phyloP scores from a whole-genome alignment of 345 rosid genomes.

The Eucalyptus virginea region DNA sequence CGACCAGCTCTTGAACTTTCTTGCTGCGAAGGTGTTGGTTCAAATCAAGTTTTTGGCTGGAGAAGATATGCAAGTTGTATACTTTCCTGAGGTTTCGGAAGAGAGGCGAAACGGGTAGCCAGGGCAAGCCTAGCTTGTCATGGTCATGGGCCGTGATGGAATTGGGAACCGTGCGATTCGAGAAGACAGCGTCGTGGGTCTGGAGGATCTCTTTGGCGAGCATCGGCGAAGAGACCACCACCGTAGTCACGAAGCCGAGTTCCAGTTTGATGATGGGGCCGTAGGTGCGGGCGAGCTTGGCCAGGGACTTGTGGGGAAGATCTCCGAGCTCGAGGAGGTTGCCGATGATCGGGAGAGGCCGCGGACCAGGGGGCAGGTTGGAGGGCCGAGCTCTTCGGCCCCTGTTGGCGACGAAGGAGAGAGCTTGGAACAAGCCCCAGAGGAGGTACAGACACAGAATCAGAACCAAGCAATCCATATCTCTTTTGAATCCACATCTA shows the following conservation, averaged over 20 bases:
- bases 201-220: conserved; percentile 30
- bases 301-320: conserved; percentile 14
- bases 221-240: conserved; percentile 17
- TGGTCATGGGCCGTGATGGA: conserved; percentile 10
- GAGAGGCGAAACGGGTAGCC: conserved; percentile 15
- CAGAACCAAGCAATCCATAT: background rate
- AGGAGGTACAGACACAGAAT: background rate
- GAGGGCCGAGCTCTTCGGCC: background rate
- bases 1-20: conserved; percentile 1
- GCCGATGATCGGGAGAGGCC: conserved; percentile 16
- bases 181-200: conserved; percentile 16
- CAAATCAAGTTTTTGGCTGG: conserved; percentile 14
- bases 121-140: conserved; percentile 5
- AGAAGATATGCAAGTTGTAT: conserved; percentile 2
- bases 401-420: background rate
- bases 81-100: conserved; percentile 29
- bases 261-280: conserved; percentile 20
- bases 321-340: conserved; percentile 20
- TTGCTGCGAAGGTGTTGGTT: conserved; percentile 1
- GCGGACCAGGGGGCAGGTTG: conserved; percentile 18
- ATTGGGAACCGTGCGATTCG: background rate
- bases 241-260: conserved; percentile 14
- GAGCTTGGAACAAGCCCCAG: background rate
- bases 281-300: conserved; percentile 14
- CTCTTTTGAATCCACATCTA: background rate